Base-by-base conservation (phyloP, 2,329 filamentous ascomycete species). In the Grosmannia huntii region DNA sequence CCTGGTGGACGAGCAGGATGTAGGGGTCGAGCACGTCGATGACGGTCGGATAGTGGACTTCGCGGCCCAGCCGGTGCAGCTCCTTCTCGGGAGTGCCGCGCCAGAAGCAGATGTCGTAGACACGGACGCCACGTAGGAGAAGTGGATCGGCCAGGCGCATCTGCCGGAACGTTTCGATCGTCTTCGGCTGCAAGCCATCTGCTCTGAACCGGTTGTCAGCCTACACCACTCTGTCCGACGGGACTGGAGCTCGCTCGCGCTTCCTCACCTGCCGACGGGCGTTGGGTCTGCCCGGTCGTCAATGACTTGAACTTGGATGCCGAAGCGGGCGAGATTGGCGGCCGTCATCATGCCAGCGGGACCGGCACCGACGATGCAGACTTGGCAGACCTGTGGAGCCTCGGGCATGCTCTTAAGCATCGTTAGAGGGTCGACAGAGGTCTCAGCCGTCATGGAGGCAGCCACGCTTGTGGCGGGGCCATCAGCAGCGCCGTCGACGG, bases 91-190 rank as follows among this genome's bases (percentile, higher is more conserved):
- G 80, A 31, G 70, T 69, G 59, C 80, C 76, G 46, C 82, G 80
- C 85, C 86, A 90, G 68, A 89, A 89, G 50, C 82, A 78, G 60
- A 90, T 89, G 66, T 90, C 86, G 69, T 86, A 87, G 51, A 90
- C 81, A 52, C 80, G 81, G 55, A 85, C 85, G 33, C 84, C 86
- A 64, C 83, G 79, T 62, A 81, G 80, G 49, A 90, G 70, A 33
- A 90, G 70, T 1, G 80, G 74, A 62, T 89, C 85, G n/a, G 82
- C 84, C n/a, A 89, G 71, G 38, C 85, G 76, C 75, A 90, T 82
- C 70, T 89, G 86, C 61, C 82, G 80, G 64, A 89, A 80, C 0
- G 86, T 90, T 72, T 90, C 86, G 65, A 90, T 87, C 1, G 85
- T 86, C 71, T 90, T 90, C 51, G 86, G 86, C 66, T 90, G 86